Percentiles rank a stretch among this genome's conserved stretches.
phyloP scores from a whole-genome alignment of 352 stramenopile species.

The Globisporangium canariense region DNA sequence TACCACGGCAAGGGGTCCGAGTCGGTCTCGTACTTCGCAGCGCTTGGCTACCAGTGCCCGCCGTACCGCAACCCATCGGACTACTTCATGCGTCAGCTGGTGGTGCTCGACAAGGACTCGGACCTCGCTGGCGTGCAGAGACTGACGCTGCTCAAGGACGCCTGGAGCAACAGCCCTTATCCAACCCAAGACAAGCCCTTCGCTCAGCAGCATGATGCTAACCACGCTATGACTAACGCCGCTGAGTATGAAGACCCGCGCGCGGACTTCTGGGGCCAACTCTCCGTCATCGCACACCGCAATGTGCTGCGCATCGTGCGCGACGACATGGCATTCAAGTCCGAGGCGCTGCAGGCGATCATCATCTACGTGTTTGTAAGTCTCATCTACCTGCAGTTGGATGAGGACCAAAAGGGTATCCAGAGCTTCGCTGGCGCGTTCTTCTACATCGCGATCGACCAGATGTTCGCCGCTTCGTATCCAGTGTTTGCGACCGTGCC shows the following conservation, averaged over 20 bases:
- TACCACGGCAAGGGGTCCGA: constrained; percentile 57
- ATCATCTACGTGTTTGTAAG: constrained; percentile 36
- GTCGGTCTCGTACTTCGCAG: constrained; percentile 52
- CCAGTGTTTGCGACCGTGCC: constrained; percentile 38
- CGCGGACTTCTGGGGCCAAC: constrained; percentile 16
- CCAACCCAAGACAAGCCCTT: no score
- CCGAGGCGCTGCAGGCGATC: constrained; percentile 28
- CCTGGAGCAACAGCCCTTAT: constrained; percentile 21
- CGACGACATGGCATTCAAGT: constrained; percentile 29
- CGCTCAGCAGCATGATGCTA: no score
- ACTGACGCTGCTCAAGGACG: constrained; percentile 30
- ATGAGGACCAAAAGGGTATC: constrained; percentile 34
- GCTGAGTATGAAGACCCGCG: constrained; percentile 10
- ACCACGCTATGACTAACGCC: not conserved
- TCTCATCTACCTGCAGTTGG: constrained; percentile 46
- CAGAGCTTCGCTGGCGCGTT: constrained; percentile 42
- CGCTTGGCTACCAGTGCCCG: constrained; percentile 48
- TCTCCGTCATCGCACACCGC: not conserved
- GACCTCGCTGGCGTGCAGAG: constrained; percentile 26
- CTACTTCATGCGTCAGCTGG: constrained; percentile 61
- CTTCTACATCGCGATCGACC: constrained; percentile 47
- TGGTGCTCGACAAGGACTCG: constrained; percentile 37
- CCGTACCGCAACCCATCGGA: constrained; percentile 59
- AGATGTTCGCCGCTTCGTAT: constrained; percentile 30
- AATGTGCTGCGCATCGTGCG: constrained; percentile 39